A percentile compares a stretch with the other conserved stretches of the same genome.
Conservation (phyloP, 1,139 yeast species). For the Pneumocystis jirovecii region DNA sequence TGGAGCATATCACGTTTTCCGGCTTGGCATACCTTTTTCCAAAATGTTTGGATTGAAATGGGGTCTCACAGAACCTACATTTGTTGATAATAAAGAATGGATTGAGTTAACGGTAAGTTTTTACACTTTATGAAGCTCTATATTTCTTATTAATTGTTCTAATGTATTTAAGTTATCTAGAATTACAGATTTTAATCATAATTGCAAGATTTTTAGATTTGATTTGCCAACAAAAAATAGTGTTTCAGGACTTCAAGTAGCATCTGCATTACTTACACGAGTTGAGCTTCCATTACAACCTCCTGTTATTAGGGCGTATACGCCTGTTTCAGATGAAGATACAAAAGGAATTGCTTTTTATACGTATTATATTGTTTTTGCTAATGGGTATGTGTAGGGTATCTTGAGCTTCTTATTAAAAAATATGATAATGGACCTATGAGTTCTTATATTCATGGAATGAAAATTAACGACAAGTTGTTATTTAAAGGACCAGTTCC, state of each 20-base stretch:
- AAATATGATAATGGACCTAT: conserved; percentile 72
- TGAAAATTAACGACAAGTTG: conserved; percentile 67
- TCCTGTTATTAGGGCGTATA: conserved; percentile 89
- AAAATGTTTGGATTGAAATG: background rate
- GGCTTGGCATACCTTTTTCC: background rate
- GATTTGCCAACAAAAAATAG: conserved; percentile 54
- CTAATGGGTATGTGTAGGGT: background rate
- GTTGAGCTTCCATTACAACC: conserved; percentile 60
- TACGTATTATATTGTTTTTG: background rate
- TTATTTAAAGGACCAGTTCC: conserved; percentile 88
- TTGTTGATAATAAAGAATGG: conserved; percentile 35
- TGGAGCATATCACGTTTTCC: background rate
- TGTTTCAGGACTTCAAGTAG: conserved; percentile 63
- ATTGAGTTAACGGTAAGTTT: conserved; percentile 52
- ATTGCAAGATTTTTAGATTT: conserved; percentile 58
- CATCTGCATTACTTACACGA: conserved; percentile 70
- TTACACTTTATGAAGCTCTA: conserved; percentile 22
- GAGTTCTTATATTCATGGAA: conserved; percentile 52
- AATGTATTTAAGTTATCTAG: conserved; percentile 4
- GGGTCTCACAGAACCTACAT: conserved; percentile 1
- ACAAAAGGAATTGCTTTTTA: conserved; percentile 46
- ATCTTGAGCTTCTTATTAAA: conserved; percentile 48
- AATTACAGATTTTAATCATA: background rate
- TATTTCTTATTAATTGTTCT: conserved; percentile 36
- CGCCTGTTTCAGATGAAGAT: conserved; percentile 66